These are phyloP conservation scores for Diaporthe vaccinii DNA, from an alignment of 2,329 filamentous ascomycete species.

Conservation along the genomic window DNA sequence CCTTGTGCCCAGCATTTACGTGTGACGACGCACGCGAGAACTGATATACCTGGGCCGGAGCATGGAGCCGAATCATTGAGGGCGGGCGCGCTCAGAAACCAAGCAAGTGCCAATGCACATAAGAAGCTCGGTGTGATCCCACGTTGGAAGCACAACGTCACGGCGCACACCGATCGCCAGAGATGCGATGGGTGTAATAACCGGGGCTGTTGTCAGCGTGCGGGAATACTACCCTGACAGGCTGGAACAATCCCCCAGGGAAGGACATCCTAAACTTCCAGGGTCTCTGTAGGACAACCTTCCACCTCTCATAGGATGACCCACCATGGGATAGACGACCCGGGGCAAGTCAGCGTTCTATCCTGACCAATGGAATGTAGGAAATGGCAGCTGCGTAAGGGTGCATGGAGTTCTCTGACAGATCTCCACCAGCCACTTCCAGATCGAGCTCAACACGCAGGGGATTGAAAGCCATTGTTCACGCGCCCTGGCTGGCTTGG, in stretches of 20 bases:
- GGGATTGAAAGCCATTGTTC: not conserved
- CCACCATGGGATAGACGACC: not conserved
- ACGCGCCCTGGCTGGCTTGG: not conserved
- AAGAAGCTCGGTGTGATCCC: slow-evolving; percentile 22
- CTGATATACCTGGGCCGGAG: slow-evolving; percentile 11
- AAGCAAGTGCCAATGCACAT: slow-evolving; percentile 10
- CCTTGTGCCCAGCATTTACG: not conserved
- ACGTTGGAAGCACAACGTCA: slow-evolving; percentile 3
- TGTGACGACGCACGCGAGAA: slow-evolving; percentile 27
- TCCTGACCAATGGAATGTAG: not conserved
- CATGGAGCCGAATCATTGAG: slow-evolving; percentile 2
- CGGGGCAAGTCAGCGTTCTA: not conserved
- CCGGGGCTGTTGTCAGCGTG: not conserved
- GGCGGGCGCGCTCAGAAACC: not conserved
- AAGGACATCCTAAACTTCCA: not conserved
- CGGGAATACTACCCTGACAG: not conserved
- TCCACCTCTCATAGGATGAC: not conserved
- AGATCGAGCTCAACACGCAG: not conserved
- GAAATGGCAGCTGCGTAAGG: not conserved
- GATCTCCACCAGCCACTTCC: slow-evolving; percentile 12
- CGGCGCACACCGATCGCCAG: not conserved
- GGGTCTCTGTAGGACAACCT: not conserved
- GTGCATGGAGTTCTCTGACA: not conserved
- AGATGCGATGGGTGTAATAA: slow-evolving; percentile 11
- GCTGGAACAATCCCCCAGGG: not conserved